Percentiles rank a stretch among this genome's conserved stretches.
Evolutionary conservation across 2,329 filamentous ascomycete species (phyloP).

Genomic region (Furcasterigmium sp.): DNA sequence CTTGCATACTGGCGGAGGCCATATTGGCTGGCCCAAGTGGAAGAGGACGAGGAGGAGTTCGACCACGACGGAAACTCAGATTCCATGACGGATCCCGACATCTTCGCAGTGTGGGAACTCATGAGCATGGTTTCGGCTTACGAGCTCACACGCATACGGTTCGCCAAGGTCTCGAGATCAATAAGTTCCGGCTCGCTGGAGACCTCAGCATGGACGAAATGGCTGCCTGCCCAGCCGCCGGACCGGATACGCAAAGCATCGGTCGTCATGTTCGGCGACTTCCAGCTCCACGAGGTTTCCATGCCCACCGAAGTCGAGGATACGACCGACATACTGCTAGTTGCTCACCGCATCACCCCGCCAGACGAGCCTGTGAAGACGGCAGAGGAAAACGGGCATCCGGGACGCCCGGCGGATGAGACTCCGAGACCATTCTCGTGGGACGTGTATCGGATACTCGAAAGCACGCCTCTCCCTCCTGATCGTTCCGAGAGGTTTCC

Average conservation of each 20-base stretch:
- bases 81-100: neutral
- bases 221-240: neutral
- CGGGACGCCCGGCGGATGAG: neutral
- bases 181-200: neutral
- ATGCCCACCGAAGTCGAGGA: slow-evolving; percentile 3
- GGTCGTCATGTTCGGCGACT: slow-evolving; percentile 4
- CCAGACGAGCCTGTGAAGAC: neutral
- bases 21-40: neutral
- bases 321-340: neutral
- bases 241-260: neutral
- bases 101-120: slow-evolving; percentile 1
- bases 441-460: neutral
- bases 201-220: neutral
- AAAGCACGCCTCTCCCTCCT: neutral
- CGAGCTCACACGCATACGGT: slow-evolving; percentile 1
- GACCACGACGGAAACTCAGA: neutral
- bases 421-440: neutral
- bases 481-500: neutral
- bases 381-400: too few relatives aligned
- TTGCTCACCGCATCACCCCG: neutral
- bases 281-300: slow-evolving; percentile 3
- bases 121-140: slow-evolving; percentile 3
- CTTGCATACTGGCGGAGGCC: slow-evolving; percentile 3
- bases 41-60: neutral
- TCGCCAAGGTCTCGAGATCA: neutral